A percentile compares a stretch with the other conserved stretches of the same genome.
phyloP scores from a whole-genome alignment of 2,329 filamentous ascomycete species.

The Paracamarosporium sp. region DNA sequence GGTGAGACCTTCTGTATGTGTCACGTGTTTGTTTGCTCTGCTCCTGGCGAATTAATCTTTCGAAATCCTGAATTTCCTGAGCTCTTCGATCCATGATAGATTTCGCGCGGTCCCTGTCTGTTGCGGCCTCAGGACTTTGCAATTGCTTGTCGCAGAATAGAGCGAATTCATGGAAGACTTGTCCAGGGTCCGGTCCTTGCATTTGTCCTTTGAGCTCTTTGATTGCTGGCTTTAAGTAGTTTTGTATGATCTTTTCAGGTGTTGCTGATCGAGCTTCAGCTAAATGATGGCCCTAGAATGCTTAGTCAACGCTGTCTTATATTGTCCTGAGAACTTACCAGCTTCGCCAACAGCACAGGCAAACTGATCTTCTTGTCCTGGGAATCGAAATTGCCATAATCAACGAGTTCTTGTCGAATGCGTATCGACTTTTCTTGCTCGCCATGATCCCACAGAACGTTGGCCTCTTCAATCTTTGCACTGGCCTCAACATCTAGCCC shows the following conservation, averaged over 20 bases:
- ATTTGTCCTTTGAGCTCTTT: slow-evolving; percentile 75
- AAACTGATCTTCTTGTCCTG: slow-evolving; percentile 37
- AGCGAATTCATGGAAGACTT: slow-evolving; percentile 94
- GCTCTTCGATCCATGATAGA: slow-evolving; percentile 81
- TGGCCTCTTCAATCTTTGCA: slow-evolving; percentile 82
- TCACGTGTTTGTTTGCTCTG: slow-evolving; percentile 56
- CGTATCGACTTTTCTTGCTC: slow-evolving; percentile 88
- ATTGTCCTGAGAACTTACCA: slow-evolving; percentile 55
- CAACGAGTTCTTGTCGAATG: slow-evolving; percentile 76
- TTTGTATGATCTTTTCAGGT: slow-evolving; percentile 85
- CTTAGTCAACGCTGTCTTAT: slow-evolving; percentile 16
- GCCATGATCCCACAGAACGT: slow-evolving; percentile 91
- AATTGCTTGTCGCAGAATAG: slow-evolving; percentile 94
- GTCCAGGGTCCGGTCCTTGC: slow-evolving; percentile 76
- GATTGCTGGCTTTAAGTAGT: slow-evolving; percentile 84
- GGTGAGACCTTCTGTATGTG: slow-evolving; percentile 63
- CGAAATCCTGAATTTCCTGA: slow-evolving; percentile 78
- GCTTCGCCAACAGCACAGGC: slow-evolving; percentile 81
- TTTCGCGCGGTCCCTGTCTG: slow-evolving; percentile 82
- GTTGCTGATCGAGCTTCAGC: slow-evolving; percentile 91
- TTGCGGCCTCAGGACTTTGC: slow-evolving; percentile 81
- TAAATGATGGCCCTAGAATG: slow-evolving; percentile 74
- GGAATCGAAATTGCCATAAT: slow-evolving; percentile 38
- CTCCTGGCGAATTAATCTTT: slow-evolving; percentile 61
- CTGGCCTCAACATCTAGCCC: slow-evolving; percentile 79